Percentiles rank a stretch among this genome's conserved stretches.
Evolutionary conservation across 768 basidiomycete species (phyloP).

Genomic region (Leccinum subgranulosum): DNA sequence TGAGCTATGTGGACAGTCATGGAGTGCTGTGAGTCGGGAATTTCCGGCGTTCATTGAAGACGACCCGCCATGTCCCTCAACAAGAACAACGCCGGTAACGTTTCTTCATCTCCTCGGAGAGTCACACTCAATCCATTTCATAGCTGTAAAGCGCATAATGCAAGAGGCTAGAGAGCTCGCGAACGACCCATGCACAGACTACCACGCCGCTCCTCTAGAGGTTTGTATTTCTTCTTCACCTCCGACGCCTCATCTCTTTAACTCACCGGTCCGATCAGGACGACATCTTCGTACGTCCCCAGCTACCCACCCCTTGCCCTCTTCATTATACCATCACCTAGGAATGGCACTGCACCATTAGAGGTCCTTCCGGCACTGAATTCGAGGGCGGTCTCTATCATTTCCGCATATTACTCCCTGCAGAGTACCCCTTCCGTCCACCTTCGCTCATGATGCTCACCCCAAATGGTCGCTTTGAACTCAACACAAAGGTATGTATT

Average conservation of each 20-base stretch:
- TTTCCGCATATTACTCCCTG: conserved; percentile 84
- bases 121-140: background rate
- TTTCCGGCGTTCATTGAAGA: conserved; percentile 6
- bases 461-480: conserved; percentile 94
- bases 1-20: conserved; percentile 70
- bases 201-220: conserved; percentile 76
- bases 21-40: conserved; percentile 1
- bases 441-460: conserved; percentile 96
- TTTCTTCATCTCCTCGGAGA: background rate
- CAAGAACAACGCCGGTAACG: conserved; percentile 85
- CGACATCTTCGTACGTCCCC: conserved; percentile 75
- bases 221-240: conserved; percentile 37
- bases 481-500: conserved; percentile 84
- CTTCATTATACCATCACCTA: conserved; percentile 26
- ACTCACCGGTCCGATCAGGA: conserved; percentile 45
- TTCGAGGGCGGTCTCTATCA: conserved; percentile 97
- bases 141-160: conserved; percentile 96
- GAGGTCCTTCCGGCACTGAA: conserved; percentile 84
- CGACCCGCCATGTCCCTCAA: conserved; percentile 48
- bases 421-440: conserved; percentile 95
- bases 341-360: conserved; percentile 98
- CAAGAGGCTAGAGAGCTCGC: conserved; percentile 91
- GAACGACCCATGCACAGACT: conserved; percentile 82
- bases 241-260: background rate
- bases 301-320: conserved; percentile 10